Evolutionary conservation across 108 stramenopile species (phyloP), one percentile per base, ranked within the genome.

Genomic region (Mediolabrus comicus): DNA sequence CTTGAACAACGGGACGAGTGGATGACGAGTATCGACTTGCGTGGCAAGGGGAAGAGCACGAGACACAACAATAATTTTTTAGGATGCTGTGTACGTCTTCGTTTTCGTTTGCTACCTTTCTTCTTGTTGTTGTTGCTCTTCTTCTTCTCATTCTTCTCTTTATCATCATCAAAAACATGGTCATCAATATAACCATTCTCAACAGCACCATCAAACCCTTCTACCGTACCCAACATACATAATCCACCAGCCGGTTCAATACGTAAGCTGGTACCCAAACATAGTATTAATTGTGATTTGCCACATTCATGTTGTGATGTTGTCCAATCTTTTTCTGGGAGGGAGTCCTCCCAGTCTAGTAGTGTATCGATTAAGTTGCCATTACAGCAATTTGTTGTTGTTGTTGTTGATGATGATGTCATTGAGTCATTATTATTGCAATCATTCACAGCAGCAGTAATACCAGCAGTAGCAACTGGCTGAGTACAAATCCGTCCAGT

Each of bases 311-410:
- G 46, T 43, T 79, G 58, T 6, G 90, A 81, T 22, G 75, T 61
- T 16, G 75, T 69, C 70, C 86, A 87, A 57, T 93, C 95, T 28
- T 71, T 41, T 11, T 88, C 77, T 1, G 92, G 91, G 35, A 96
- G 67, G 11, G 75, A 73, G 77, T 93, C 89, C 69, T 93, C 91
- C 95, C 95, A 96, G 73, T 96, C 95, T 52, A 96, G 67, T 7
- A 96, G 62, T 17, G 87, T 93, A 69, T 96, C 95, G 26, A 71
- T 80, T 59, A 96, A 56, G 25, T 53, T 68, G 10, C 92, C 90
- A 9, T 51, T 46, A 29, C 76, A 80, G 16, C 57, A 41, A 1
- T 39, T 62, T 26, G 63, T 54, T n/a, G 63, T 57, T 54, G 13
- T 30, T 8, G n/a, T n/a, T n/a, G n/a, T n/a, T n/a, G n/a, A n/a